phyloP scores from a whole-genome alignment of 1,284 basidiomycete species.

The Golubevia pallescens region DNA sequence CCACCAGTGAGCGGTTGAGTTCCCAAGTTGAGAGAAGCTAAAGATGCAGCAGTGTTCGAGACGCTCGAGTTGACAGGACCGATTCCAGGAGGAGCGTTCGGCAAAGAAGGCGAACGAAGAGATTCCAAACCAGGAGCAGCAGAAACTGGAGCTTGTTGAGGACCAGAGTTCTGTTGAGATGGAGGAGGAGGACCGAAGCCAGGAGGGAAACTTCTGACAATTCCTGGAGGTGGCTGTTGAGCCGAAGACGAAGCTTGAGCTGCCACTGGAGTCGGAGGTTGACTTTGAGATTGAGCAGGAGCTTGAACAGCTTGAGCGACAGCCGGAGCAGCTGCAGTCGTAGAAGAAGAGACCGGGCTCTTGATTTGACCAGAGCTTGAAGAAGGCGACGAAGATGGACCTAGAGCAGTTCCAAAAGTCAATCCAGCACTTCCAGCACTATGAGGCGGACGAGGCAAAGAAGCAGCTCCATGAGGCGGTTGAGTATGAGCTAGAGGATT shows the following conservation, averaged over 20 bases:
- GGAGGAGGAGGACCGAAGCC: constrained; percentile 21
- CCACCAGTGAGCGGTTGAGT: not conserved
- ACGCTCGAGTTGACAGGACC: not conserved
- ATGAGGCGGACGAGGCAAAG: constrained; percentile 2
- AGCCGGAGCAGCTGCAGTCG: too few relatives aligned
- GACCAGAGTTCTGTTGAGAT: constrained; percentile 18
- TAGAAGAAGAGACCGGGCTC: too few relatives aligned
- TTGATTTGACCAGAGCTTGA: not conserved
- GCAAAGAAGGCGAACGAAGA: constrained; percentile 29
- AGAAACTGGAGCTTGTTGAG: constrained; percentile 1
- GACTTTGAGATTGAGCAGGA: not conserved
- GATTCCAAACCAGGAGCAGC: constrained; percentile 25
- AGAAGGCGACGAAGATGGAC: not conserved
- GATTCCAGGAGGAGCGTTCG: constrained; percentile 12
- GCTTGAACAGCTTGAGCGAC: too few relatives aligned
- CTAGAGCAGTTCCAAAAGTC: not conserved
- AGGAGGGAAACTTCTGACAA: constrained; percentile 8
- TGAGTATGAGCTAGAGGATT: not conserved
- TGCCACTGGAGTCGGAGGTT: not conserved
- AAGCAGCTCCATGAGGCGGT: constrained; percentile 1
- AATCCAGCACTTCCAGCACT: not conserved
- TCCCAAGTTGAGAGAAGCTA: constrained; percentile 38
- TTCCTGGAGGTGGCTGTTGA: constrained; percentile 1
- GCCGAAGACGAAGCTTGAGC: not conserved
- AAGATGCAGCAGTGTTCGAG: constrained; percentile 21